These are phyloP conservation scores for Chlorella sp. DNA, from an alignment of 139 green algal genomes.

Conservation along the genomic window DNA sequence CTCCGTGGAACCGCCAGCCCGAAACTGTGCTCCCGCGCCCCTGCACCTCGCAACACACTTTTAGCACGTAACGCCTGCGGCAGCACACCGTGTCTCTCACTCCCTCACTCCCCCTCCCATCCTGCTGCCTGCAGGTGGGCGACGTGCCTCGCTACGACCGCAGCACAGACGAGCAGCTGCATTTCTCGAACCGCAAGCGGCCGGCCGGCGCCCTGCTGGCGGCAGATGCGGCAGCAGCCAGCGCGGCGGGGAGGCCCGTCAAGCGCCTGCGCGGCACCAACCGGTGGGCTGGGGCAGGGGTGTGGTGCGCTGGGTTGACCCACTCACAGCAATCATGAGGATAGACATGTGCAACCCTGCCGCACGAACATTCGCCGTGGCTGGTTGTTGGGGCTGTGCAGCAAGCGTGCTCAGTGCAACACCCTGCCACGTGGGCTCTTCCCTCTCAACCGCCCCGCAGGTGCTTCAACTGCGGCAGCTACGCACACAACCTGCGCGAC, in stretches of 20 bases:
- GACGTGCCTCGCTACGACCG: slow-evolving; percentile 44
- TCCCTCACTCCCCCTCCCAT: background rate
- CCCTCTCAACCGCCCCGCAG: background rate
- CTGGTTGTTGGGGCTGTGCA: background rate
- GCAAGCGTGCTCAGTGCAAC: background rate
- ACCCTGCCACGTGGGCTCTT: background rate
- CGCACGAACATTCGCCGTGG: background rate
- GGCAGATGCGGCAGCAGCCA: background rate
- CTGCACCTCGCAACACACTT: no score
- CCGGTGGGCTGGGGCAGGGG: background rate
- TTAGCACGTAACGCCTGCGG: no score
- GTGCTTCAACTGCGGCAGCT: slow-evolving; percentile 55
- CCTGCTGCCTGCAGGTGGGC: background rate
- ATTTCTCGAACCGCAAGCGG: background rate
- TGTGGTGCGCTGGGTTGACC: background rate
- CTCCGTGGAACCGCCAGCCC: no score
- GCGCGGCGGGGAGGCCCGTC: background rate
- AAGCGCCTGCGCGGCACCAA: background rate
- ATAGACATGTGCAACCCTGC: background rate
- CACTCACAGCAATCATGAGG: no score
- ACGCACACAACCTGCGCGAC: slow-evolving; percentile 31
- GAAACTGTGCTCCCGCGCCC: no score
- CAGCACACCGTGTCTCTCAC: no score
- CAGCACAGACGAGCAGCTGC: background rate
- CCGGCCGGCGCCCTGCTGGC: background rate